Percentiles rank a stretch among this genome's conserved stretches.
Conservation (phyloP, 106 monocot species). For the Posidonia australis region DNA sequence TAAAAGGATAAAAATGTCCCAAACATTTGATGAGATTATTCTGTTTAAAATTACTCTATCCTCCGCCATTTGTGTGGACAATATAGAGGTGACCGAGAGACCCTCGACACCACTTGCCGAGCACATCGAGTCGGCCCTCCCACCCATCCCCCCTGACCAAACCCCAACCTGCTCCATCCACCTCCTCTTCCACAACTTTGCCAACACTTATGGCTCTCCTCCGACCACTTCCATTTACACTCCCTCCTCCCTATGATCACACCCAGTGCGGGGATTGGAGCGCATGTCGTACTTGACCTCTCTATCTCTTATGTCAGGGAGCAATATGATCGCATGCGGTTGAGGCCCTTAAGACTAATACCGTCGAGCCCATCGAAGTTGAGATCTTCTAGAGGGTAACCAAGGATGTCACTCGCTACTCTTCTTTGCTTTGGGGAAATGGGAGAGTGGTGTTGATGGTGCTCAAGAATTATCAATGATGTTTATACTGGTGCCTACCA, state of each 20-base stretch:
- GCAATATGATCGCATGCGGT: slow-evolving; percentile 12
- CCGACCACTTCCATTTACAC: slow-evolving; percentile 34
- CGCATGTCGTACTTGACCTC: neutral
- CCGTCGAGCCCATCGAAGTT: slow-evolving; percentile 26
- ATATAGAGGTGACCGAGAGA: no score
- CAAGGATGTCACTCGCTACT: slow-evolving; percentile 38
- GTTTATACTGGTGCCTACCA: slow-evolving; percentile 34
- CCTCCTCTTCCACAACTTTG: slow-evolving; percentile 36
- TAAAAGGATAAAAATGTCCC: no score
- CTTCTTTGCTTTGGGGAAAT: no score
- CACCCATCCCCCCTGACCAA: slow-evolving; percentile 11
- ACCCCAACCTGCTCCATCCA: slow-evolving; percentile 25
- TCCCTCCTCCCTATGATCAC: neutral
- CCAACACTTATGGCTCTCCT: slow-evolving; percentile 27
- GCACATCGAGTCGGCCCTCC: slow-evolving; percentile 32
- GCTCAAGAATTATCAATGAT: slow-evolving; percentile 26
- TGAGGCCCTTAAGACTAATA: slow-evolving; percentile 36
- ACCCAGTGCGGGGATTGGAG: neutral
- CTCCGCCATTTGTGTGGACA: no score
- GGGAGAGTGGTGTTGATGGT: slow-evolving; percentile 16
- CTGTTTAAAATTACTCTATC: no score
- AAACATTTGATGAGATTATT: no score
- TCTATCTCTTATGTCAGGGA: neutral
- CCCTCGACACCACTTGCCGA: no score
- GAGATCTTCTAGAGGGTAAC: slow-evolving; percentile 33